A percentile compares a stretch with the other conserved stretches of the same genome.
Evolutionary conservation across 768 basidiomycete genomes (phyloP).

Genomic region (Mycena rosella): DNA sequence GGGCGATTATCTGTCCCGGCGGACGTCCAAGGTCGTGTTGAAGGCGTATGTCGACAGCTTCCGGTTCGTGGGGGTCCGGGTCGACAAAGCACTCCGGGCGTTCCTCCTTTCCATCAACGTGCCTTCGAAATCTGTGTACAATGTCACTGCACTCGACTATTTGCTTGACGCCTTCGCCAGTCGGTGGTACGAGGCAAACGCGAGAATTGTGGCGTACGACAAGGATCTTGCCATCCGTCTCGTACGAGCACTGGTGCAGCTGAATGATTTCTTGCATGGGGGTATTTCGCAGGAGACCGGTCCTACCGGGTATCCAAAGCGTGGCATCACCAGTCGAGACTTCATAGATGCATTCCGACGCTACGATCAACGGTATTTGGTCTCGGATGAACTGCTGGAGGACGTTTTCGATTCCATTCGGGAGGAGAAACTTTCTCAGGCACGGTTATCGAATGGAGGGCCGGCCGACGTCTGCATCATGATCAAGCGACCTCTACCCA

Average conservation of each 20-base stretch:
- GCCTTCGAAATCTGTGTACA: conserved; percentile 53
- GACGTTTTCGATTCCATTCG: conserved; percentile 85
- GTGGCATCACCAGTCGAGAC: conserved; percentile 77
- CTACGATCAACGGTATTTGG: conserved; percentile 76
- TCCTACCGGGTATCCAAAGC: conserved; percentile 63
- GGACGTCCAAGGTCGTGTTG: conserved; percentile 80
- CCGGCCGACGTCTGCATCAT: conserved; percentile 69
- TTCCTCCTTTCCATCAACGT: conserved; percentile 87
- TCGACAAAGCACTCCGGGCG: conserved; percentile 90
- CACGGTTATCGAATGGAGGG: conserved; percentile 59
- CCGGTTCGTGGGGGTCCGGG: conserved; percentile 83
- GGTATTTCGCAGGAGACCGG: conserved; percentile 75
- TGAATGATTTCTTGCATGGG: conserved; percentile 90
- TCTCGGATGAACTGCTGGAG: conserved; percentile 81
- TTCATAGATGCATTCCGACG: conserved; percentile 88
- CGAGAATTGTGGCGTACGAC: conserved; percentile 81
- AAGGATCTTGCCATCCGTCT: conserved; percentile 84
- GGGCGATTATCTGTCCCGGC: conserved; percentile 85
- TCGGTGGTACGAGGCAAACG: conserved; percentile 93
- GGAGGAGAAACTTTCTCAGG: conserved; percentile 79
- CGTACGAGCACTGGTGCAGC: conserved; percentile 84
- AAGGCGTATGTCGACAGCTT: conserved; percentile 91
- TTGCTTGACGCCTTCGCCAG: conserved; percentile 88
- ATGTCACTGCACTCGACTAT: conserved; percentile 67
- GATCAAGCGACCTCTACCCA: conserved; percentile 81